Evolutionary conservation across 1,139 yeast genomes (phyloP), one percentile per base, ranked within the genome.

Genomic region (Yamadazyma dushanensis): DNA sequence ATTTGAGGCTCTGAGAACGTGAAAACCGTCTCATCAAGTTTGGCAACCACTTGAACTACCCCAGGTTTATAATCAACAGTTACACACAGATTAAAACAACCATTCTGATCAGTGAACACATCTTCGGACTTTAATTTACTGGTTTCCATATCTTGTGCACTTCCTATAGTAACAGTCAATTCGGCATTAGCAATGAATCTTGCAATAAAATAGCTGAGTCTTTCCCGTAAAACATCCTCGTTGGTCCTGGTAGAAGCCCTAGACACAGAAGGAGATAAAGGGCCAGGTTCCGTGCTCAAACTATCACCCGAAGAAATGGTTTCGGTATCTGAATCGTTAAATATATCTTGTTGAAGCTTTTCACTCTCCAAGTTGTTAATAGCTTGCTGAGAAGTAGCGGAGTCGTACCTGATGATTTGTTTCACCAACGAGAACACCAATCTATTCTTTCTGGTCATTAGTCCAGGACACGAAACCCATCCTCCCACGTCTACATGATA

Each of bases 401-500:
- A 44, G 32, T 55, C 57, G 41, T 57, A 60, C 43, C 80, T 78
- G 3, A 86, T 76, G 38, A 87, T 66, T 53, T 84, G 88, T 46
- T 79, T 78, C 2, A 90, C 86, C 24, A 89, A 63, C 1, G 89
- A 73, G 26, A 84, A 54, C 22, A 88, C 66, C 36, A 89, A 58
- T 44, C 82, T 64, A 54, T 88, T 85, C 51, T 84, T 85, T 33
- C 95, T 66, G 20, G 78, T 75, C 69, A 80, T 73, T 8, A 72
- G 67, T 1, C 92, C 94, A 1, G 89, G 89, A 29, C 86, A 69
- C 39, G 72, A 78, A 8, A 87, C 70, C 75, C 84, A 77, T 3
- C 96, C 96, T 32, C 85, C 73, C 2, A 88, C 77, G 35, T 80
- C 79, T 2, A 89, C 80, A 33, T 72, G 68, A 52, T 63, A 80